phyloP scores from a whole-genome alignment of 768 basidiomycete genomes.

The Pulveroboletus ravenelii region DNA sequence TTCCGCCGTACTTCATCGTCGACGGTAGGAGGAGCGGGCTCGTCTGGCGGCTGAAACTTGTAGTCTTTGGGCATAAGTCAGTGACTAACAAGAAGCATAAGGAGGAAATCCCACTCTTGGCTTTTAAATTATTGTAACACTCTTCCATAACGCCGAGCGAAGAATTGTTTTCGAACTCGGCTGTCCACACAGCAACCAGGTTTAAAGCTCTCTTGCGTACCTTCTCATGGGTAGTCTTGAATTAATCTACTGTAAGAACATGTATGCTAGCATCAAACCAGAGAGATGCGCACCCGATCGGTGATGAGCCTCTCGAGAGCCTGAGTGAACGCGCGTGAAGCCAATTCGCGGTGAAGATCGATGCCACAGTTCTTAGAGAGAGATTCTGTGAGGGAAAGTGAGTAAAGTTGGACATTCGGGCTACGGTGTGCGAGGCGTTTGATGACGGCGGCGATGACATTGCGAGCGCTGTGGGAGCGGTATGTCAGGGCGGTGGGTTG shows the following conservation, averaged over 20 bases:
- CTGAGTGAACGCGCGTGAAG: constrained; percentile 86
- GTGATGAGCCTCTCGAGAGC: constrained; percentile 81
- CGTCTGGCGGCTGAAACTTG: constrained; percentile 60
- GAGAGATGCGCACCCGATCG: constrained; percentile 63
- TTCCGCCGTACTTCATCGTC: constrained; percentile 77
- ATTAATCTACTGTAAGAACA: constrained; percentile 12
- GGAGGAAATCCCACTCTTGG: constrained; percentile 58
- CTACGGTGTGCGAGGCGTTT: constrained; percentile 92
- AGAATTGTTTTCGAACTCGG: constrained; percentile 75
- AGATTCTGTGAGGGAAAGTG: constrained; percentile 82
- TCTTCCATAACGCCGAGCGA: constrained; percentile 89
- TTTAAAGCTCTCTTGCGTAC: constrained; percentile 72
- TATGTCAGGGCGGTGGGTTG: constrained; percentile 14
- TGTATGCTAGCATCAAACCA: neutral
- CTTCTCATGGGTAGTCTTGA: constrained; percentile 84
- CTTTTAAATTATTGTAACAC: constrained; percentile 73
- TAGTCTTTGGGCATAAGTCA: constrained; percentile 45
- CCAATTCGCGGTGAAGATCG: constrained; percentile 78
- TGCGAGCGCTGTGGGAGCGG: constrained; percentile 62
- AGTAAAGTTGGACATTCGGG: constrained; percentile 94
- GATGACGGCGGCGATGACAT: constrained; percentile 76
- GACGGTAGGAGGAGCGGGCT: constrained; percentile 61
- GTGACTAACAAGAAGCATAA: neutral
- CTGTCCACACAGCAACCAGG: constrained; percentile 78
- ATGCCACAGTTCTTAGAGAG: constrained; percentile 88